Conservation (phyloP, 2,329 filamentous ascomycete genomes). For the Aspergillus pseudoterreus region DNA sequence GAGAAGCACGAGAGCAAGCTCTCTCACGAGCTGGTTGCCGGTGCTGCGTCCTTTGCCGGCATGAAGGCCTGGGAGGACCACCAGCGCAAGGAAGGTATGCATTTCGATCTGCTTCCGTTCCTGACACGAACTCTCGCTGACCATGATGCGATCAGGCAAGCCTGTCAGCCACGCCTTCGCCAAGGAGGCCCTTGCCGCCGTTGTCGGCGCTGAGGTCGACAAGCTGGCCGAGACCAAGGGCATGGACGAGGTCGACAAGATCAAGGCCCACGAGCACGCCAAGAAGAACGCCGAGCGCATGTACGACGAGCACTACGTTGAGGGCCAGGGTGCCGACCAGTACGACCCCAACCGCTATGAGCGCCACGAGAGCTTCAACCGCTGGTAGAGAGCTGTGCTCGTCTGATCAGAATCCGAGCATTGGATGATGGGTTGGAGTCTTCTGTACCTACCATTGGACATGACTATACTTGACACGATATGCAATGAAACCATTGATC, state of each 20-base stretch:
- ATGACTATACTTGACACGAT: conserved; percentile 1
- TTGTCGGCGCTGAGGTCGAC: conserved; percentile 73
- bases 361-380: conserved; percentile 28
- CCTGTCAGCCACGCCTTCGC: conserved; percentile 68
- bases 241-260: conserved; percentile 56
- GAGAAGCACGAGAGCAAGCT: conserved; percentile 58
- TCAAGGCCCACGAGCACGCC: conserved; percentile 58
- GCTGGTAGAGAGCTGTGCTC: conserved; percentile 16
- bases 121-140: neutral
- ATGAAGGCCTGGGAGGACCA: conserved; percentile 77
- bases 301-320: conserved; percentile 61
- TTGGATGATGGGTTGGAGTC: too few relatives aligned
- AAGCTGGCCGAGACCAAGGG: conserved; percentile 70
- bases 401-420: too few relatives aligned
- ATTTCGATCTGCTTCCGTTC: too few relatives aligned
- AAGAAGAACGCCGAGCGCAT: conserved; percentile 56
- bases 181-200: conserved; percentile 70
- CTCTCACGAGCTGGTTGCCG: conserved; percentile 70
- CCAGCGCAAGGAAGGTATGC: conserved; percentile 63
- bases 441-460: neutral
- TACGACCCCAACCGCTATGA: conserved; percentile 50
- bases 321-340: conserved; percentile 41
- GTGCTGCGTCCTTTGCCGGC: conserved; percentile 72
- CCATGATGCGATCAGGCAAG: conserved; percentile 53
- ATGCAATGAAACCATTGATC: conserved; percentile 2